Evolutionary conservation across 1,284 basidiomycete genomes (phyloP).

Genomic region (Mycosarcoma maydis): DNA sequence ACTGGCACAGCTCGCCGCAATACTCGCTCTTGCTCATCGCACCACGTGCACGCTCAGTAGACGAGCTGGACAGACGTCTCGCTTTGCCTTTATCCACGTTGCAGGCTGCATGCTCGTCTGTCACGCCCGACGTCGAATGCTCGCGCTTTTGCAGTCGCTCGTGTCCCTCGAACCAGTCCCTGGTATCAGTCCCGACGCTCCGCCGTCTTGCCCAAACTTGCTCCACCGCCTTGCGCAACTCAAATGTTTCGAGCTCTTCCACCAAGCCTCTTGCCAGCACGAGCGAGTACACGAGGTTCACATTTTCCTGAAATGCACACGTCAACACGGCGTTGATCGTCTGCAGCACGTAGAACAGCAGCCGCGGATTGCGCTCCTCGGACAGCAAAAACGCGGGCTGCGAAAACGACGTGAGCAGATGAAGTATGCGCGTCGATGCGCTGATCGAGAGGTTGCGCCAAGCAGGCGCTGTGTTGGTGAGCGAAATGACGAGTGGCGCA

Average conservation of each 20-base stretch:
- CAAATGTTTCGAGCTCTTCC: slow-evolving; percentile 87
- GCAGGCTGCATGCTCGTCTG: too few species aligned
- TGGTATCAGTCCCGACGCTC: slow-evolving; percentile 18
- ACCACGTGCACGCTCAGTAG: slow-evolving; percentile 6
- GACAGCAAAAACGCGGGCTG: slow-evolving; percentile 87
- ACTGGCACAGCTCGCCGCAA: slow-evolving; percentile 26
- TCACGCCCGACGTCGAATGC: too few species aligned
- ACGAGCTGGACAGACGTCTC: slow-evolving; percentile 39
- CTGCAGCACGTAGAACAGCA: slow-evolving; percentile 92
- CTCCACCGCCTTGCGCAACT: slow-evolving; percentile 80
- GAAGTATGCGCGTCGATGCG: slow-evolving; percentile 82
- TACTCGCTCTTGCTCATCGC: background rate
- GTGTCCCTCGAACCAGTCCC: slow-evolving; percentile 31
- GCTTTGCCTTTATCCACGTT: slow-evolving; percentile 41
- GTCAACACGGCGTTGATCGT: slow-evolving; percentile 84
- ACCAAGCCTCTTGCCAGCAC: slow-evolving; percentile 82
- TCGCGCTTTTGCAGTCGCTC: slow-evolving; percentile 29
- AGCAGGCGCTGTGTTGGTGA: slow-evolving; percentile 87
- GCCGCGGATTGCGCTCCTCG: slow-evolving; percentile 89
- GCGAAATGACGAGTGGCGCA: slow-evolving; percentile 81
- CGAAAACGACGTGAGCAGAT: slow-evolving; percentile 88
- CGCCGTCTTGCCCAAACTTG: slow-evolving; percentile 73
- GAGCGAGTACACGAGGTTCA: slow-evolving; percentile 86
- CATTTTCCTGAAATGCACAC: slow-evolving; percentile 74
- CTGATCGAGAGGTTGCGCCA: slow-evolving; percentile 80